phyloP scores from a whole-genome alignment of 2,329 filamentous ascomycete genomes.

The Botrytis tulipae region DNA sequence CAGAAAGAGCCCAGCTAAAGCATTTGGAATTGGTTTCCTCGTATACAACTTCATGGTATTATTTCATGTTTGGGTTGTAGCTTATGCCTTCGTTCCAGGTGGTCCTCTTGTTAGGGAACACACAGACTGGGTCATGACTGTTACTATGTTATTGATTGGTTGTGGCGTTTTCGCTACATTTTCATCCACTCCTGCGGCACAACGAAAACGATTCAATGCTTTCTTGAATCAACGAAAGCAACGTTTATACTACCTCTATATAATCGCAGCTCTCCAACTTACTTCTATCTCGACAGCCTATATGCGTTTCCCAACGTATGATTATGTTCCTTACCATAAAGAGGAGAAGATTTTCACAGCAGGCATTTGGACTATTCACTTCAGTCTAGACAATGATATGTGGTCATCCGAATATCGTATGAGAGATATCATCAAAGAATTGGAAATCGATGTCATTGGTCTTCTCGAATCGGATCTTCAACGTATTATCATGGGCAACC shows the following conservation, averaged over 20 bases:
- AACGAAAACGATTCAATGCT: slow-evolving; percentile 32
- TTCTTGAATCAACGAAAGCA: slow-evolving; percentile 48
- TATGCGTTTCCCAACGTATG: slow-evolving; percentile 85
- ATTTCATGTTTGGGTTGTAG: slow-evolving; percentile 98
- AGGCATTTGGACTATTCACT: slow-evolving; percentile 98
- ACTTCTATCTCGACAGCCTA: slow-evolving; percentile 79
- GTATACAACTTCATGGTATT: slow-evolving; percentile 91
- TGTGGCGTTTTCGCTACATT: slow-evolving; percentile 77
- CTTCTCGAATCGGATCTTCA: slow-evolving; percentile 90
- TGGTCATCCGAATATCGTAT: slow-evolving; percentile 95
- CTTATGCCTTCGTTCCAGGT: slow-evolving; percentile 95
- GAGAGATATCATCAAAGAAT: slow-evolving; percentile 83
- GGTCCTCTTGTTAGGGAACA: slow-evolving; percentile 89
- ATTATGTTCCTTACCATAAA: slow-evolving; percentile 86
- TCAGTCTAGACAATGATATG: slow-evolving; percentile 97
- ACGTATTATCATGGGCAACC: slow-evolving; percentile 99
- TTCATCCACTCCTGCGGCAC: slow-evolving; percentile 41
- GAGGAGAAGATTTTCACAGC: slow-evolving; percentile 86
- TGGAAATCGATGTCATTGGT: slow-evolving; percentile 98
- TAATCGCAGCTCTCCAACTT: slow-evolving; percentile 74
- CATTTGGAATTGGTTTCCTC: slow-evolving; percentile 86
- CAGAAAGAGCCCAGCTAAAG: slow-evolving; percentile 71
- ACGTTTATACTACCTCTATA: slow-evolving; percentile 67
- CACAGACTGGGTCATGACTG: slow-evolving; percentile 92
- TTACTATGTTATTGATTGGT: slow-evolving; percentile 80